Conservation (phyloP, 495 filamentous ascomycete species). For the Lasiosphaeria miniovina region DNA sequence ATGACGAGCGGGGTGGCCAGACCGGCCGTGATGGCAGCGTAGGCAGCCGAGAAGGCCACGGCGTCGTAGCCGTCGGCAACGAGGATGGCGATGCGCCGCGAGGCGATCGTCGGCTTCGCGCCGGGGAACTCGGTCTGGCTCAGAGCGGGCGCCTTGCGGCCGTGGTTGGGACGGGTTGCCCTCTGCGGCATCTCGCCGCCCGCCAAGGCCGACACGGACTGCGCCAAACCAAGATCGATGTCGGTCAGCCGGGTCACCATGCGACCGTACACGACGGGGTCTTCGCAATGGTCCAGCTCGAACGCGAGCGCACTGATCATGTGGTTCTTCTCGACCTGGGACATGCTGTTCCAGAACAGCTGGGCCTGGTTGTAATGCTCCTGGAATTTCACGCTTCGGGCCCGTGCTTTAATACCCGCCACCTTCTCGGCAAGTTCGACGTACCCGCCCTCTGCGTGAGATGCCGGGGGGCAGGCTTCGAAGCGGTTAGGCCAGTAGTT, state of each 20-base stretch:
- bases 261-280: conserved; percentile 73
- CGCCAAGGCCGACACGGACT: conserved; percentile 65
- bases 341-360: conserved; percentile 78
- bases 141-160: conserved; percentile 60
- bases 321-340: conserved; percentile 66
- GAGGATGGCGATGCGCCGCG: conserved; percentile 72
- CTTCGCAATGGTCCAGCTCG: conserved; percentile 88
- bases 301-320: conserved; percentile 69
- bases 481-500: conserved; percentile 92
- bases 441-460: conserved; percentile 59
- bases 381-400: conserved; percentile 71
- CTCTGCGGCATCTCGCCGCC: conserved; percentile 61
- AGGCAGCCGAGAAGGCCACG: conserved; percentile 60
- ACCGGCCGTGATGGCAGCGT: conserved; percentile 56
- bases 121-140: conserved; percentile 68
- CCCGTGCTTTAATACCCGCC: conserved; percentile 66
- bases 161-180: conserved; percentile 57
- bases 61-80: conserved; percentile 79
- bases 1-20: conserved; percentile 72
- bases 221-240: conserved; percentile 70
- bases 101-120: conserved; percentile 60
- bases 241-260: conserved; percentile 67
- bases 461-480: conserved; percentile 59
- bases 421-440: conserved; percentile 64
- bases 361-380: conserved; percentile 75